Evolutionary conservation across 257 asterid genomes (phyloP).

Genomic region (Marsdenia floribunda): DNA sequence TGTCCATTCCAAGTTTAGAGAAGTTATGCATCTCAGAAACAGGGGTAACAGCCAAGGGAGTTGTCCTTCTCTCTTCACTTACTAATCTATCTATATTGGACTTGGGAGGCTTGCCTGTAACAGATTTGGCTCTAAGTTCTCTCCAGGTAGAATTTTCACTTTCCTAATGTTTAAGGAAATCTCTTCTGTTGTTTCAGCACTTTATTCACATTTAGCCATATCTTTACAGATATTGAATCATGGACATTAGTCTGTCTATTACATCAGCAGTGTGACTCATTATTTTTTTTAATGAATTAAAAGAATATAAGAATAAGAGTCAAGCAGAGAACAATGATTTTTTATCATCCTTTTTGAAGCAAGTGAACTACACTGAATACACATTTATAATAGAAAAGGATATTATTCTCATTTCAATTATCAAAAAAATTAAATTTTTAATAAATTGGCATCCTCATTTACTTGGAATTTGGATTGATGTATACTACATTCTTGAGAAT

Average conservation of each 20-base stretch:
- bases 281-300: neutral
- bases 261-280: neutral
- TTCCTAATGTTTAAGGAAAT: neutral
- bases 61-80: slow-evolving; percentile 51
- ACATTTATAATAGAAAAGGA: neutral
- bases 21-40: slow-evolving; percentile 82
- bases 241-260: neutral
- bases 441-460: neutral
- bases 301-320: neutral
- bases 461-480: slow-evolving; percentile 1
- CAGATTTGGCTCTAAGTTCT: slow-evolving; percentile 60
- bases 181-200: slow-evolving; percentile 14
- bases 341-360: neutral
- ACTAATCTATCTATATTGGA: slow-evolving; percentile 56
- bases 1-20: slow-evolving; percentile 57
- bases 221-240: neutral
- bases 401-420: neutral
- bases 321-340: neutral
- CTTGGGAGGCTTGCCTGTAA: slow-evolving; percentile 81
- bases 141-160: slow-evolving; percentile 49
- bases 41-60: slow-evolving; percentile 67
- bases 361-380: neutral
- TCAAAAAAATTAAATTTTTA: neutral
- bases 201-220: neutral
- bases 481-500: neutral